phyloP scores from a whole-genome alignment of 2,329 filamentous ascomycete species.

The Penicillium glabrum region DNA sequence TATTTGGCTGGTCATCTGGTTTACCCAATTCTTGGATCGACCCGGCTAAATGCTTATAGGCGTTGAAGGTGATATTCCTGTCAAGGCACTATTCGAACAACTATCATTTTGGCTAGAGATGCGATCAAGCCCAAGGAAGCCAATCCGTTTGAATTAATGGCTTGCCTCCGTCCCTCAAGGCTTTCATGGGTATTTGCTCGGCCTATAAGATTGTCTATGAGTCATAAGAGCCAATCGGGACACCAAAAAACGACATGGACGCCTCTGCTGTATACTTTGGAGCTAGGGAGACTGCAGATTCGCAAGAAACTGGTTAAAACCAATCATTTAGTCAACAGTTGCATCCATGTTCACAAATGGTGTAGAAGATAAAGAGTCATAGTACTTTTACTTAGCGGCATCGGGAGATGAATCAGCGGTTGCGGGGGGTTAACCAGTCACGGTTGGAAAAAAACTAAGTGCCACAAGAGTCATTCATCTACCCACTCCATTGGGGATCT shows the following conservation, averaged over 20 bases:
- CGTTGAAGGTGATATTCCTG: too few species aligned
- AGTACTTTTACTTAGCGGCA: background rate
- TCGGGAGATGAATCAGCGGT: constrained; percentile 20
- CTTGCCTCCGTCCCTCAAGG: too few species aligned
- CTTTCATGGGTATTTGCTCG: constrained; percentile 37
- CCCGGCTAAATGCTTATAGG: too few species aligned
- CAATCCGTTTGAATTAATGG: too few species aligned
- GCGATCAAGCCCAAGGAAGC: too few species aligned
- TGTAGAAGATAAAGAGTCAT: background rate
- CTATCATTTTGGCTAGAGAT: too few species aligned
- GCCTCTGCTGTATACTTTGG: background rate
- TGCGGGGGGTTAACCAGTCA: constrained; percentile 1
- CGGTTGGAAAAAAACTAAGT: constrained; percentile 13
- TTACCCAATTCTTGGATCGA: too few species aligned
- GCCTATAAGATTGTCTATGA: constrained; percentile 44
- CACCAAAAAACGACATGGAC: background rate
- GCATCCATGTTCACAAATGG: too few species aligned
- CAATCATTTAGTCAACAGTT: too few species aligned
- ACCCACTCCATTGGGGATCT: constrained; percentile 14
- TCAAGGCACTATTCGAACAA: too few species aligned
- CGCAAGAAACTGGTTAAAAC: background rate
- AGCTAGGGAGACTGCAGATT: background rate
- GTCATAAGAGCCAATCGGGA: background rate
- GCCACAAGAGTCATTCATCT: constrained; percentile 18
- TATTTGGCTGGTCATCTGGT: too few species aligned